These are phyloP conservation scores for Picea sitchensis DNA, from an alignment of 75 land plant species.

Conservation along the genomic window DNA sequence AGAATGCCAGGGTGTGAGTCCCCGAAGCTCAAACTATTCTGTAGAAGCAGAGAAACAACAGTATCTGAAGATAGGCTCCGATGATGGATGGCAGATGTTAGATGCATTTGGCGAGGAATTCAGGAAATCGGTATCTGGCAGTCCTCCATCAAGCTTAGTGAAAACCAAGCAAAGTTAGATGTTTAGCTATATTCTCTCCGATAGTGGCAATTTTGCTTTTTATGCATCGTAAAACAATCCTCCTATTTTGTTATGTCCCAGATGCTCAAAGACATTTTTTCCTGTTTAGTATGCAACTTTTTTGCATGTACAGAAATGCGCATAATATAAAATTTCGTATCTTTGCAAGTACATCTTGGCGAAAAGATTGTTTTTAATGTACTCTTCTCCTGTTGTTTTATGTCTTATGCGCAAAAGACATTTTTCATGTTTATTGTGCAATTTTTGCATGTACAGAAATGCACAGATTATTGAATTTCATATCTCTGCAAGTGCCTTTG, in stretches of 20 bases:
- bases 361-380: too few species aligned
- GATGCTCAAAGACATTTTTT: too few species aligned
- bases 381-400: not conserved
- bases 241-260: too few species aligned
- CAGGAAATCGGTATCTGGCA: too few species aligned
- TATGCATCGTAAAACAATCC: not conserved
- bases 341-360: too few species aligned
- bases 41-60: not conserved
- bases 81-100: constrained; percentile 11
- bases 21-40: not conserved
- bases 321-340: too few species aligned
- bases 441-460: not conserved
- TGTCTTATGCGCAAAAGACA: too few species aligned
- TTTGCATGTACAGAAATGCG: not conserved
- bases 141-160: not conserved
- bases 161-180: not conserved
- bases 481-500: not conserved
- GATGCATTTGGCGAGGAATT: not conserved
- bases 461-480: not conserved
- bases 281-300: not conserved
- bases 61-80: not conserved
- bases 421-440: not conserved
- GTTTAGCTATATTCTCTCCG: not conserved
- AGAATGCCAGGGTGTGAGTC: not conserved
- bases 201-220: not conserved